A percentile compares a stretch with the other conserved stretches of the same genome.
These are phyloP conservation scores for Cystobasidium tubakii DNA, from an alignment of 768 basidiomycete species.

Conservation along the genomic window DNA sequence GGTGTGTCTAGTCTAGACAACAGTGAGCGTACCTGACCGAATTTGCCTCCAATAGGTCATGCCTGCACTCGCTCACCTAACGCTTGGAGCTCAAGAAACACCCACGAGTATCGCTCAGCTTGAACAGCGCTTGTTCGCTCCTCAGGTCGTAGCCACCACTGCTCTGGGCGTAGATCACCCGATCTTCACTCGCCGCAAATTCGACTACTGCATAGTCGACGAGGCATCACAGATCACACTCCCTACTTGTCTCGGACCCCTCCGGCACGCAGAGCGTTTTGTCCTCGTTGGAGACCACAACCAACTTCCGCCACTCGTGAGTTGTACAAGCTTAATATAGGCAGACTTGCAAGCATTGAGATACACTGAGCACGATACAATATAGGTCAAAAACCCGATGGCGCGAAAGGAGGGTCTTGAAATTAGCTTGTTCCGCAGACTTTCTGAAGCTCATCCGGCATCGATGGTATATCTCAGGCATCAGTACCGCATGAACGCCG, in stretches of 20 bases:
- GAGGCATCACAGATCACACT: slow-evolving; percentile 97
- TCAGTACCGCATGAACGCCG: slow-evolving; percentile 95
- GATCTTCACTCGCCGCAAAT: slow-evolving; percentile 72
- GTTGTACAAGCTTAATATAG: slow-evolving; percentile 39
- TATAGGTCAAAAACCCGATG: slow-evolving; percentile 68
- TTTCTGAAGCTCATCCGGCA: slow-evolving; percentile 68
- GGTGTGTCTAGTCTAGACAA: slow-evolving; percentile 52
- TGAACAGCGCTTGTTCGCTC: slow-evolving; percentile 73
- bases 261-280: slow-evolving; percentile 82
- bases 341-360: no score
- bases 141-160: slow-evolving; percentile 92
- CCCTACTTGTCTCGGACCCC: slow-evolving; percentile 87
- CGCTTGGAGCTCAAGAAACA: slow-evolving; percentile 57
- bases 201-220: slow-evolving; percentile 96
- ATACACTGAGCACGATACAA: neutral
- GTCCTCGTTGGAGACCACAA: slow-evolving; percentile 95
- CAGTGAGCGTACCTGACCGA: neutral
- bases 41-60: slow-evolving; percentile 59
- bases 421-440: slow-evolving; percentile 75
- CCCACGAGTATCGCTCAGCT: slow-evolving; percentile 72
- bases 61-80: slow-evolving; percentile 67
- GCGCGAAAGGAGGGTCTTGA: slow-evolving; percentile 84
- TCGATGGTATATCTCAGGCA: slow-evolving; percentile 76
- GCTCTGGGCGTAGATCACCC: slow-evolving; percentile 88
- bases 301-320: slow-evolving; percentile 87